phyloP scores from a whole-genome alignment of 2,329 filamentous ascomycete genomes.

The Davidsoniella eucalypti region DNA sequence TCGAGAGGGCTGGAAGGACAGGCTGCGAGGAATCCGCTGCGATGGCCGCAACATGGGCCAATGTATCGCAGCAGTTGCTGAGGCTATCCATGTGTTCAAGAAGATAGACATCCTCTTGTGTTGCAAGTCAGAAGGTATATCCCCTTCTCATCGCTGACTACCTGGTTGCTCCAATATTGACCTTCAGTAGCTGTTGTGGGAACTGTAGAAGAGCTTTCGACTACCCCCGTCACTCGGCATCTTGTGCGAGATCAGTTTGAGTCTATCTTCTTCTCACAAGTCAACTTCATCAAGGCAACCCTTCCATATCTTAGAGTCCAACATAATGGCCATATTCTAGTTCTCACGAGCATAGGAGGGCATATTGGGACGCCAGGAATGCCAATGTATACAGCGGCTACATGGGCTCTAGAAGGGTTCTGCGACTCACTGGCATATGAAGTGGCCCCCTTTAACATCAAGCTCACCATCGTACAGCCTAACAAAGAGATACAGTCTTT shows the following conservation, averaged over 20 bases:
- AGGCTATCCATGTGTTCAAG: conserved; percentile 71
- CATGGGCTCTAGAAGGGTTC: conserved; percentile 90
- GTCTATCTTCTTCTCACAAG: conserved; percentile 82
- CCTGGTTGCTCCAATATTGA: neutral
- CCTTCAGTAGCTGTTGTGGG: conserved; percentile 55
- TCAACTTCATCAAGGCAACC: conserved; percentile 86
- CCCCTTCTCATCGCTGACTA: neutral
- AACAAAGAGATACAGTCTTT: conserved; percentile 83
- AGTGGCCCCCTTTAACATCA: conserved; percentile 91
- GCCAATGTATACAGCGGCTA: conserved; percentile 78
- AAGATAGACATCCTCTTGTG: conserved; percentile 81
- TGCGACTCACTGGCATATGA: conserved; percentile 94
- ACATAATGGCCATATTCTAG: conserved; percentile 75
- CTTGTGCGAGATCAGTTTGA: conserved; percentile 87
- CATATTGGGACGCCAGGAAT: conserved; percentile 87
- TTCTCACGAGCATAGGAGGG: conserved; percentile 76
- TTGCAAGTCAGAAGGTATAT: conserved; percentile 66
- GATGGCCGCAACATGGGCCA: conserved; percentile 47
- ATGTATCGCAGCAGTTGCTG: conserved; percentile 73
- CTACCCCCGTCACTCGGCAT: conserved; percentile 53
- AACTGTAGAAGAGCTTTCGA: conserved; percentile 76
- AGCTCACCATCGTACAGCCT: conserved; percentile 87
- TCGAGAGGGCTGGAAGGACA: conserved; percentile 64
- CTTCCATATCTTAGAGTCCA: conserved; percentile 66
- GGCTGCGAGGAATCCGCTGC: conserved; percentile 50